Percentiles rank a stretch among this genome's conserved stretches.
These are phyloP conservation scores for Daldinia sp. DNA, from an alignment of 2,329 filamentous ascomycete genomes.

Conservation along the genomic window DNA sequence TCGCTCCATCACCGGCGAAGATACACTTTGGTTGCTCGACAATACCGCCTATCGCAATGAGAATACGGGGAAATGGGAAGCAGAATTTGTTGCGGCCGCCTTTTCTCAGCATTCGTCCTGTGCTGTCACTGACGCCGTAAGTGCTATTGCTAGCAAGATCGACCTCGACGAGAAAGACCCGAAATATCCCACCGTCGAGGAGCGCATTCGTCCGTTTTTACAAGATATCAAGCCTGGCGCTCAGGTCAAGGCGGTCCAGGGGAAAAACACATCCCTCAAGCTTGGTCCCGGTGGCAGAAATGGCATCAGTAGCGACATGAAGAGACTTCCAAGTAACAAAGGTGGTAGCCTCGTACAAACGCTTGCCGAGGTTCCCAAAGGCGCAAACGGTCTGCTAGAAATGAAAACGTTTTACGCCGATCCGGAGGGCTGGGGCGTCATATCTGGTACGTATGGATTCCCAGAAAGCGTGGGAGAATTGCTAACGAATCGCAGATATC, in stretches of 20 bases:
- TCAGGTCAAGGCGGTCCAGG: constrained; percentile 70
- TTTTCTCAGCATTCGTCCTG: constrained; percentile 77
- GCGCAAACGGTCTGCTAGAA: constrained; percentile 62
- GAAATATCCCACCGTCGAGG: constrained; percentile 66
- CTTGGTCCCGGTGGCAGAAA: constrained; percentile 76
- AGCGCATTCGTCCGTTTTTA: constrained; percentile 78
- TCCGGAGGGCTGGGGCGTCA: constrained; percentile 81
- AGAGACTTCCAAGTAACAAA: constrained; percentile 58
- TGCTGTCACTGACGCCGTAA: constrained; percentile 72
- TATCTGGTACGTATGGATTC: constrained; percentile 65
- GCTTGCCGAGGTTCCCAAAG: constrained; percentile 59
- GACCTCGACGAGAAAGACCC: constrained; percentile 69
- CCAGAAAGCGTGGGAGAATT: not conserved
- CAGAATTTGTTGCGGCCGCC: constrained; percentile 83
- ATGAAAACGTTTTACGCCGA: constrained; percentile 79
- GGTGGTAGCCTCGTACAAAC: constrained; percentile 58
- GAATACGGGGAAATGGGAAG: constrained; percentile 69
- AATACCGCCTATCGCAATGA: constrained; percentile 78
- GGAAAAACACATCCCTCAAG: constrained; percentile 53
- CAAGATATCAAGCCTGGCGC: constrained; percentile 77
- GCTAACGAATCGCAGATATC: constrained; percentile 65
- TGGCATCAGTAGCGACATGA: constrained; percentile 73
- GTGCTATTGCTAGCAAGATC: constrained; percentile 73
- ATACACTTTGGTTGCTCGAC: constrained; percentile 89
- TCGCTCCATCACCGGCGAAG: constrained; percentile 66